These are phyloP conservation scores for Coniosporium uncinatum DNA, from an alignment of 2,329 filamentous ascomycete species.

Conservation along the genomic window DNA sequence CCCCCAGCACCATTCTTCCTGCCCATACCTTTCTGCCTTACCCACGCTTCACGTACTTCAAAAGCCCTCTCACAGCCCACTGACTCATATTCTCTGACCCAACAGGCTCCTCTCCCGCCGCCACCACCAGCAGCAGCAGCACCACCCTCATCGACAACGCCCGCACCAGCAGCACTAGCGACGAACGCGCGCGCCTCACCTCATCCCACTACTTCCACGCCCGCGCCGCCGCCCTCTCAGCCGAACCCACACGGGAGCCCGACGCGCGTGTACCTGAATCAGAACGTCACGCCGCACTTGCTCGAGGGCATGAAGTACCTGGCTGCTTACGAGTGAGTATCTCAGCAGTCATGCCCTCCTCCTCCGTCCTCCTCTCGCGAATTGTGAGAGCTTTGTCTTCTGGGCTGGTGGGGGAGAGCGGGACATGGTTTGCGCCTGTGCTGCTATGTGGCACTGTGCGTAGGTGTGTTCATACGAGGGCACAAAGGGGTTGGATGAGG, in stretches of 20 bases:
- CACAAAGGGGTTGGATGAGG: no score
- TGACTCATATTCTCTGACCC: no score
- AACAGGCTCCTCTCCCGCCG: not conserved
- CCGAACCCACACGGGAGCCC: conserved; percentile 39
- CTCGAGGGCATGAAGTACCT: conserved; percentile 46
- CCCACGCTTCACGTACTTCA: no score
- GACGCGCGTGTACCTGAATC: conserved; percentile 41
- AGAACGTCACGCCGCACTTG: conserved; percentile 41
- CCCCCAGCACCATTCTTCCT: no score
- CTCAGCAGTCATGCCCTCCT: not conserved
- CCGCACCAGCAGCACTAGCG: not conserved
- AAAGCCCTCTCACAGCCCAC: no score
- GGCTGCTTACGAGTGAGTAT: conserved; percentile 33
- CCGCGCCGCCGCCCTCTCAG: conserved; percentile 18
- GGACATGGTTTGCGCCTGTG: not conserved
- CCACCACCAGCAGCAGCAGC: not conserved
- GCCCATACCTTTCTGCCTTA: no score
- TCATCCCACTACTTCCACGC: conserved; percentile 8
- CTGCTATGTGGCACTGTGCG: conserved; percentile 1
- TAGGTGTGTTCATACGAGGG: no score
- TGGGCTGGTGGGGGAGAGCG: no score
- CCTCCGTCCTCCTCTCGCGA: not conserved
- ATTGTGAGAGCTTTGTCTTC: no score
- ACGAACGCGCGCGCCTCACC: conserved; percentile 1
- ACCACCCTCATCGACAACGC: not conserved